phyloP scores from a whole-genome alignment of 208 protist genomes.

The Strigomonas culicis region DNA sequence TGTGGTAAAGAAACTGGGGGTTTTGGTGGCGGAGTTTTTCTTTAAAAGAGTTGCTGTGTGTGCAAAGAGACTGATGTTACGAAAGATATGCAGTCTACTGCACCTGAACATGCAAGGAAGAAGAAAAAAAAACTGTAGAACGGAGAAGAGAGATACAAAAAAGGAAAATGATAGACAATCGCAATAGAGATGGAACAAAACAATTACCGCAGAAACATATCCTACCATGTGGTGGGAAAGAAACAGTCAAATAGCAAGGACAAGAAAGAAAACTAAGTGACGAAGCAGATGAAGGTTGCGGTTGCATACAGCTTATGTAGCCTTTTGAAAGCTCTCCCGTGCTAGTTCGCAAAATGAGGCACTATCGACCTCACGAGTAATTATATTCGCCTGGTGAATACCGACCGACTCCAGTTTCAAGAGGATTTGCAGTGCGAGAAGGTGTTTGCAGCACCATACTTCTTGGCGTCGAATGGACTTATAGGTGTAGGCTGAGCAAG shows the following conservation, averaged over 20 bases:
- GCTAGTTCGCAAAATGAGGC: neutral
- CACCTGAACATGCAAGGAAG: neutral
- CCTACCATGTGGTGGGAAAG: slow-evolving; percentile 9
- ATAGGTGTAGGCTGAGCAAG: slow-evolving; percentile 75
- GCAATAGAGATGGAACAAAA: slow-evolving; percentile 8
- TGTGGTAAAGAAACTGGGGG: slow-evolving; percentile 36
- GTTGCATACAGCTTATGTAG: no score
- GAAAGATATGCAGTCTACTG: neutral
- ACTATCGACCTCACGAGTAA: slow-evolving; percentile 26
- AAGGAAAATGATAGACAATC: neutral
- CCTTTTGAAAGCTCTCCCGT: neutral
- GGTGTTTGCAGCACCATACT: slow-evolving; percentile 79
- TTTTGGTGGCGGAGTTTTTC: slow-evolving; percentile 38
- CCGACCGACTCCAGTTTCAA: slow-evolving; percentile 49
- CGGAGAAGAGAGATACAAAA: slow-evolving; percentile 1
- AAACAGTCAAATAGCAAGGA: slow-evolving; percentile 3
- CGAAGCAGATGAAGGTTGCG: slow-evolving; percentile 7
- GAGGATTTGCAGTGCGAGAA: slow-evolving; percentile 70
- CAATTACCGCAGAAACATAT: slow-evolving; percentile 7
- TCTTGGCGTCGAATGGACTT: slow-evolving; percentile 69
- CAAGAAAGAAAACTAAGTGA: slow-evolving; percentile 5
- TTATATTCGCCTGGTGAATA: slow-evolving; percentile 45
- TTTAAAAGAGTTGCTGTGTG: slow-evolving; percentile 19
- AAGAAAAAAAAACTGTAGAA: slow-evolving; percentile 4
- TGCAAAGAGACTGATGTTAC: slow-evolving; percentile 13